A percentile compares a stretch with the other conserved stretches of the same genome.
These are phyloP conservation scores for Amanita jacksonii DNA, from an alignment of 768 basidiomycete species.

Conservation along the genomic window DNA sequence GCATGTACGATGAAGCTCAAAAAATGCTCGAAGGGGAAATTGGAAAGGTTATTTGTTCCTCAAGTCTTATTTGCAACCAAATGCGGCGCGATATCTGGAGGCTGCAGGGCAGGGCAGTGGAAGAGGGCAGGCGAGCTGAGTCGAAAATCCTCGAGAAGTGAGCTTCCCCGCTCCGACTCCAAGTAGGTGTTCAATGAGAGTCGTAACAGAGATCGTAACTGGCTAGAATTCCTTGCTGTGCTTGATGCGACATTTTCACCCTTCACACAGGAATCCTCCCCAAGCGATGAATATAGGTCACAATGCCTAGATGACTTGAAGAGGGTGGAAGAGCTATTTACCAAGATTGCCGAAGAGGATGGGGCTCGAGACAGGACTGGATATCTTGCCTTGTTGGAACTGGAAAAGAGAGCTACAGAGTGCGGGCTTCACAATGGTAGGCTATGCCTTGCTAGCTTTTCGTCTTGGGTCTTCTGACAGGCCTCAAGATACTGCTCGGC, in stretches of 20 bases:
- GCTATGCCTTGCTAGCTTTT: slow-evolving; percentile 27
- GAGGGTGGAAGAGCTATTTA: slow-evolving; percentile 43
- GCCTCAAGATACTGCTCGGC: slow-evolving; percentile 30
- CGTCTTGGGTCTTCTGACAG: not conserved
- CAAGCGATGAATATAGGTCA: slow-evolving; percentile 26
- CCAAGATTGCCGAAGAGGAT: slow-evolving; percentile 49
- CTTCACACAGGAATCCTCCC: slow-evolving; percentile 16
- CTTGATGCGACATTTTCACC: slow-evolving; percentile 56
- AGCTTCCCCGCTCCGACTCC: slow-evolving; percentile 14
- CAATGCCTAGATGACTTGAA: slow-evolving; percentile 29
- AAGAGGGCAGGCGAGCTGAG: slow-evolving; percentile 56
- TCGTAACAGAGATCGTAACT: slow-evolving; percentile 61
- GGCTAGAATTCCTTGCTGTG: slow-evolving; percentile 74
- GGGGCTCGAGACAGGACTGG: slow-evolving; percentile 68
- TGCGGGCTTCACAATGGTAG: slow-evolving; percentile 41
- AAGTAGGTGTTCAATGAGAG: slow-evolving; percentile 3
- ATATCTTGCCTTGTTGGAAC: slow-evolving; percentile 63
- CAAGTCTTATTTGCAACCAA: slow-evolving; percentile 68
- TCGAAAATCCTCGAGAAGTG: slow-evolving; percentile 52
- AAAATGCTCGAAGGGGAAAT: slow-evolving; percentile 59
- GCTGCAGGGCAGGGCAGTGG: slow-evolving; percentile 40
- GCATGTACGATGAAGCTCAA: slow-evolving; percentile 60
- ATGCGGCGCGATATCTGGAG: slow-evolving; percentile 64
- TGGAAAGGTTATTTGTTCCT: slow-evolving; percentile 57
- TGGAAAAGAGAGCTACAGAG: slow-evolving; percentile 49